Base-by-base conservation (phyloP, 1,284 basidiomycete genomes). In the Neonothopanus nambi region DNA sequence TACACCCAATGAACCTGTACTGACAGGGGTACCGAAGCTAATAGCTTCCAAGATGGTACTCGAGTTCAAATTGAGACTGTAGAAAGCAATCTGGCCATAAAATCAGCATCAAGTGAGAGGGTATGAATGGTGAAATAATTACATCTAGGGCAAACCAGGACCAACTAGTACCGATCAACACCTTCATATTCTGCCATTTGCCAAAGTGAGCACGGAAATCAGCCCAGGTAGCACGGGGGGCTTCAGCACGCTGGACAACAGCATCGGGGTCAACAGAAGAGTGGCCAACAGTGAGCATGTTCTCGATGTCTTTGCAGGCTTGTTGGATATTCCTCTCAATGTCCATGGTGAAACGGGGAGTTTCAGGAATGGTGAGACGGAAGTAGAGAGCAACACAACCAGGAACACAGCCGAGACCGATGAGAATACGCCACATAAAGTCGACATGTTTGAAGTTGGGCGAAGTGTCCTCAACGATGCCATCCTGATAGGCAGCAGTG, bases 261-360 rank as follows among this genome's bases (percentile, higher is more conserved):
- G 79, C 77, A 59, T 85, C 82, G 11, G 78, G 77, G 63, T 89
- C 82, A 51, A 76, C 70, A 15, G 70, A 69, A 67, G 74, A 81
- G 6, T 67, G 69, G n/a, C 76, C 76, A n/a, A 73, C 76, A 39
- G 77, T 73, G 49, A 92, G 69, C 63, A 89, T 52, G 20, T 37
- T 35, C 40, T 57, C 57, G 26, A 59, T 59, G 45, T 59, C 57
- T 45, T 48, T 59, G 12, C 81, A 64, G 9, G 89, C 89, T 64
- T 88, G 85, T 62, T 81, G 75, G 57, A 93, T 79, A 70, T 93
- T 91, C 56, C 89, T 84, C 72, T 93, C 89, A 61, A 94, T 82
- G 72, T 93, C 91, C 85, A 94, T 91, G 55, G 91, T 94, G 79
- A 90, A 95, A 61, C 91, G 89, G 35, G 91, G 83, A 0, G 87